Evolutionary conservation across 371 early-diverging fungal genomes (phyloP), one percentile per base, ranked within the genome.

Genomic region (Batrachochytrium dendrobatidis): DNA sequence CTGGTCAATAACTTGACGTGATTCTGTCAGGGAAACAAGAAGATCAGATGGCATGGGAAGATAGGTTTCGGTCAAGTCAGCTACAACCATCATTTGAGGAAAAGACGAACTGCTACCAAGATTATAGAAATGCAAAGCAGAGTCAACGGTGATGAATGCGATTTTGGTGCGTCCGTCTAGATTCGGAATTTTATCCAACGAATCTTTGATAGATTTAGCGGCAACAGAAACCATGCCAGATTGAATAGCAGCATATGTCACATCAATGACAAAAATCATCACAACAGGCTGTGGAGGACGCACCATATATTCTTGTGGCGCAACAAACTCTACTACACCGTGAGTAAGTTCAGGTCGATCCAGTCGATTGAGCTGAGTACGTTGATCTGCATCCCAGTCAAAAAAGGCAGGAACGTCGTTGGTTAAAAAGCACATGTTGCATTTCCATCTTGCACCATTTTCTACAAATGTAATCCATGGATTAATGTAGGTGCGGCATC

Each of bases 401-500:
- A 92, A 94, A 34, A 87, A 86, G 30, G 84, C 73, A 20, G 95
- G 94, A 15, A 91, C 88, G 69, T 95, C 94, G 62, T 96, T 96
- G 56, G 83, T 75, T 22, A 92, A 70, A 65, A 81, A 86, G 72
- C 98, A 97, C 81, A 95, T 79, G 70, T 95, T 95, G 72, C 98
- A 97, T 69, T 87, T 88, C 98, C 96, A 97, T 39, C 91, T 83
- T 39, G 87, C 86, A 22, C 92, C 94, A 39, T 91, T 91, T 63
- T 95, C 95, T 0, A 91, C 85, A 78, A 92, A 94, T 46, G 84
- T 84, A 5, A 94, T 88, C 73, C 86, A 97, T 8, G 96, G 96
- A 66, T 95, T 95, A 67, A 97, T 90, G 64, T 97, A 97, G 5
- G 95, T 87, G 63, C 95, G 80, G 74, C 98, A 97, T 24, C 94